phyloP scores from a whole-genome alignment of 2,329 filamentous ascomycete genomes.

The Penicillium verrucosum region DNA sequence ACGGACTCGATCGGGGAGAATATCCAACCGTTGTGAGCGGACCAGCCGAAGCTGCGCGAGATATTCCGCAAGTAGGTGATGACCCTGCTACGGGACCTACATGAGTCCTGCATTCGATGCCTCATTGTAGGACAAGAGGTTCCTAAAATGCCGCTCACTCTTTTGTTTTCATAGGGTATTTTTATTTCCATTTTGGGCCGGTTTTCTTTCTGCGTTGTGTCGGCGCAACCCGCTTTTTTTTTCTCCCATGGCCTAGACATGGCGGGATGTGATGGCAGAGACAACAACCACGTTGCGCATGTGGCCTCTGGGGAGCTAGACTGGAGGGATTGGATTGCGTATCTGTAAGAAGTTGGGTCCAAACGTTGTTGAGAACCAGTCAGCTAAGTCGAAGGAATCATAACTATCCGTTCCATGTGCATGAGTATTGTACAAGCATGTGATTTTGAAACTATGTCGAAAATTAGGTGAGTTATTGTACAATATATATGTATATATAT shows the following conservation, averaged over 20 bases:
- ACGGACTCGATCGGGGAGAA: conserved; percentile 2
- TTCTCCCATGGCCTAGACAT: conserved; percentile 8
- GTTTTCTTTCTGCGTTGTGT: neutral
- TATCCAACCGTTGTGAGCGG: neutral
- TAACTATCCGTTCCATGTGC: neutral
- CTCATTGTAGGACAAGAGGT: neutral
- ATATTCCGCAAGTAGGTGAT: neutral
- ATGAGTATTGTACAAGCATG: neutral
- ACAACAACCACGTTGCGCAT: conserved; percentile 23
- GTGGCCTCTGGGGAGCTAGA: conserved; percentile 10
- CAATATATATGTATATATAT: neutral
- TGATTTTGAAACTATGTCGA: neutral
- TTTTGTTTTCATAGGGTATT: neutral
- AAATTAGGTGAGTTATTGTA: neutral
- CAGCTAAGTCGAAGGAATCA: neutral
- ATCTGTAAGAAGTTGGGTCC: conserved; percentile 5
- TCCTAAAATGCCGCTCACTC: neutral
- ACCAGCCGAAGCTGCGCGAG: neutral
- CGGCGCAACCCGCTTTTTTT: conserved; percentile 10
- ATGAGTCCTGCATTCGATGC: neutral
- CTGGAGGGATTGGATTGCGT: conserved; percentile 2
- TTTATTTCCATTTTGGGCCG: neutral
- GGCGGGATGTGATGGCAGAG: conserved; percentile 10
- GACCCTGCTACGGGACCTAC: neutral
- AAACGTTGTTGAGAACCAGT: neutral